Percentiles rank a stretch among this genome's conserved stretches.
Evolutionary conservation across 106 monocot species (phyloP).

Genomic region (Dendrobium officinale): DNA sequence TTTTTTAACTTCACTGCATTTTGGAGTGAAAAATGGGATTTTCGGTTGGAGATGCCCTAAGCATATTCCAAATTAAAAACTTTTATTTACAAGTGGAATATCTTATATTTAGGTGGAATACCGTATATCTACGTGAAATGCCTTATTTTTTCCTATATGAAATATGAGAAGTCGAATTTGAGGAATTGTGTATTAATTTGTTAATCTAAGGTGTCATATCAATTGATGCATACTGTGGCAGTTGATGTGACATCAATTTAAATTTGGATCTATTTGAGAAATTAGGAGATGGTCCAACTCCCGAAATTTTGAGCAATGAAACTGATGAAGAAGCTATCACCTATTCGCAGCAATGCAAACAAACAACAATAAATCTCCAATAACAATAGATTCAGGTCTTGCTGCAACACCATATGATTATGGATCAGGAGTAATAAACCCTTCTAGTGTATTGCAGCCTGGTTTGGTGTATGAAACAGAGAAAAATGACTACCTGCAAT

Average conservation of each 20-base stretch:
- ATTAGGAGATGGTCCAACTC: background rate
- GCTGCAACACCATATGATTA: conserved; percentile 56
- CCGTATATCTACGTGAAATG: background rate
- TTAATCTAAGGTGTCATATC: background rate
- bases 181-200: background rate
- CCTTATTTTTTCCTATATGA: background rate
- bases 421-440: conserved; percentile 72
- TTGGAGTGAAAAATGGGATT: too few species aligned
- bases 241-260: background rate
- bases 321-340: background rate
- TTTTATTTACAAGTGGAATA: too few species aligned
- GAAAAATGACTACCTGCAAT: conserved; percentile 45
- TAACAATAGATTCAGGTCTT: conserved; percentile 42
- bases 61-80: too few species aligned
- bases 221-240: background rate
- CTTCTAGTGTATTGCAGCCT: conserved; percentile 34
- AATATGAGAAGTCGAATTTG: too few species aligned
- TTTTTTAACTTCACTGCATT: too few species aligned
- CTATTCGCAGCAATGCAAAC: conserved; percentile 23
- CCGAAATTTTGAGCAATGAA: background rate
- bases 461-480: conserved; percentile 62
- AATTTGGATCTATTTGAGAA: background rate
- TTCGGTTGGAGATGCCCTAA: too few species aligned
- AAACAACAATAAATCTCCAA: conserved; percentile 27
- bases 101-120: too few species aligned